A percentile compares a stretch with the other conserved stretches of the same genome.
Conservation (phyloP, 2,329 filamentous ascomycete species). For the Penicillium sumatraense region DNA sequence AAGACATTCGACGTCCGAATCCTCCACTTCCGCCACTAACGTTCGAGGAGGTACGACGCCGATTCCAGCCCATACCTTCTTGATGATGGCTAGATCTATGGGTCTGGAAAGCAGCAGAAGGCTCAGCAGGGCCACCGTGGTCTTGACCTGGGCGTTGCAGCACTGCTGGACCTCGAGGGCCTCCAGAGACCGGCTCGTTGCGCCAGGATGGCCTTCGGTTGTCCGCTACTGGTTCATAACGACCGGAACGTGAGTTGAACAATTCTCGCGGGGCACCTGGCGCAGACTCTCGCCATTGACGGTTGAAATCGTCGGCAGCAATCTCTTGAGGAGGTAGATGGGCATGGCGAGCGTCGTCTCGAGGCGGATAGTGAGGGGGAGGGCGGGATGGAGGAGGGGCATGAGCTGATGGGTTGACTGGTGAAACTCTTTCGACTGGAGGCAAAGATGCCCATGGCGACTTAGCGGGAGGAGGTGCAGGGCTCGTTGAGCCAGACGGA, state of each 20-base stretch:
- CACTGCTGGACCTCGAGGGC: slow-evolving; percentile 75
- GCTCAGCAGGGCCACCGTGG: slow-evolving; percentile 71
- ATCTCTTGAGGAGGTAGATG: slow-evolving; percentile 74
- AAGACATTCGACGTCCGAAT: slow-evolving; percentile 67
- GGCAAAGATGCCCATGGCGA: slow-evolving; percentile 91
- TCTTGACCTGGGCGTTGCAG: slow-evolving; percentile 72
- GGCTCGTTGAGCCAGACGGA: slow-evolving; percentile 50
- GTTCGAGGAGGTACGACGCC: slow-evolving; percentile 85
- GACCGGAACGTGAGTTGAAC: slow-evolving; percentile 92
- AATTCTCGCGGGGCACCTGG: slow-evolving; percentile 71
- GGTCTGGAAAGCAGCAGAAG: slow-evolving; percentile 85
- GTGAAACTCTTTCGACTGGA: slow-evolving; percentile 80
- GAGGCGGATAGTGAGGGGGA: slow-evolving; percentile 60
- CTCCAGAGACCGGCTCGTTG: slow-evolving; percentile 68
- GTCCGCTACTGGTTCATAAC: slow-evolving; percentile 86
- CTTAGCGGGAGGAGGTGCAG: slow-evolving; percentile 70
- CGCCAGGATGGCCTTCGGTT: slow-evolving; percentile 70
- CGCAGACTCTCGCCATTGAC: slow-evolving; percentile 77
- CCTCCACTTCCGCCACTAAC: slow-evolving; percentile 84
- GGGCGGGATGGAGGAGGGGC: slow-evolving; percentile 44
- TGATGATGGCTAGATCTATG: slow-evolving; percentile 68
- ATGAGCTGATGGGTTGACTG: slow-evolving; percentile 59
- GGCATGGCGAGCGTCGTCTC: slow-evolving; percentile 59
- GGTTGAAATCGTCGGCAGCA: slow-evolving; percentile 89
- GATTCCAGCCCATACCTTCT: slow-evolving; percentile 65